These are phyloP conservation scores for Lasiodiplodia citricola DNA, from an alignment of 2,329 filamentous ascomycete species.

Conservation along the genomic window DNA sequence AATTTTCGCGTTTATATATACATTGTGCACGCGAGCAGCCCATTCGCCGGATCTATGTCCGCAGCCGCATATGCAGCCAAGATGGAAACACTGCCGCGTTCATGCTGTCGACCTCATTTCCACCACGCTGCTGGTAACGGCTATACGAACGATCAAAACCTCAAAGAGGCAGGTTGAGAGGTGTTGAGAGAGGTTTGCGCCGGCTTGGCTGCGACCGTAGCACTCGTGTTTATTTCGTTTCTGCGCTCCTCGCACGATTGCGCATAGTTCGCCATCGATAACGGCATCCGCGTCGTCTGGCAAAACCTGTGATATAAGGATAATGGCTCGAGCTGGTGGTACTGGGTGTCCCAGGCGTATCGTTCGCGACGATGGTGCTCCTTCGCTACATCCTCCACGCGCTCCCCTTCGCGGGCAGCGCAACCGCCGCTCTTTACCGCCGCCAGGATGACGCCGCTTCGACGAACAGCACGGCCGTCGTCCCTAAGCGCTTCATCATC, in stretches of 20 bases:
- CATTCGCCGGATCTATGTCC: conserved; percentile 8
- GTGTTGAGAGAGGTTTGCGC: neutral
- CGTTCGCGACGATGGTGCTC: neutral
- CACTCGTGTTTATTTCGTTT: neutral
- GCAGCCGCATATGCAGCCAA: neutral
- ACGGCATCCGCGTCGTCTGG: neutral
- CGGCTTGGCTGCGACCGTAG: neutral
- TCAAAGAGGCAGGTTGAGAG: conserved; percentile 3
- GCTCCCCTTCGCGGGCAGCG: conserved; percentile 6
- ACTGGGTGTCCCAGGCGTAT: neutral
- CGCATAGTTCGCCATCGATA: neutral
- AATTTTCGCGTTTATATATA: neutral
- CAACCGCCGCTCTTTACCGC: neutral
- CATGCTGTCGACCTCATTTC: conserved; percentile 7
- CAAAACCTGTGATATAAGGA: neutral
- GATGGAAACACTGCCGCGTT: neutral
- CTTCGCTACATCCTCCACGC: conserved; percentile 4
- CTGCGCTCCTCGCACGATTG: neutral
- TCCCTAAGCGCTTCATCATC: conserved; percentile 6
- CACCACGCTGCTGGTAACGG: neutral
- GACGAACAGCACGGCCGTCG: neutral
- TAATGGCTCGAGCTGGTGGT: neutral
- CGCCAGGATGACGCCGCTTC: neutral
- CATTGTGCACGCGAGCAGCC: neutral
- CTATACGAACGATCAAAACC: neutral